Evolutionary conservation across 1,284 basidiomycete species (phyloP).

Genomic region (Heterobasidion annosum): DNA sequence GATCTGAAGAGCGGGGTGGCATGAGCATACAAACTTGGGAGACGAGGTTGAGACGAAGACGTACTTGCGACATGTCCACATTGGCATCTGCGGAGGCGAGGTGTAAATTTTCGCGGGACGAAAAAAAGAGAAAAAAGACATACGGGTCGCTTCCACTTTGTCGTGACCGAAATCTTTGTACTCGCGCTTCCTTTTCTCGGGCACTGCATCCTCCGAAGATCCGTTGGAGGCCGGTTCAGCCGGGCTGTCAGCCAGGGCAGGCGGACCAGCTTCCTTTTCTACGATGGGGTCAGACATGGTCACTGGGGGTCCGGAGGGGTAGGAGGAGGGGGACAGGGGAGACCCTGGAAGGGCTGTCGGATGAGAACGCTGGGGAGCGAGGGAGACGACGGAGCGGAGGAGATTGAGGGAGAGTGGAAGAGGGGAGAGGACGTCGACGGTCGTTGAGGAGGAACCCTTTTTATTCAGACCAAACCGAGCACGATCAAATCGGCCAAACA

Average conservation of each 20-base stretch:
- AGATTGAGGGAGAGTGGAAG: neutral
- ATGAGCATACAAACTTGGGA: neutral
- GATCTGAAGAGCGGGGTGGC: constrained; percentile 37
- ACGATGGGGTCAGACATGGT: constrained; percentile 10
- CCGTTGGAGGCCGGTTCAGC: constrained; percentile 4
- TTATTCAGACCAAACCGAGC: neutral
- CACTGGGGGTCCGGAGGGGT: neutral
- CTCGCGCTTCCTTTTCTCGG: constrained; percentile 74
- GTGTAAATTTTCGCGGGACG: constrained; percentile 8
- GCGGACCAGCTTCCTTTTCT: constrained; percentile 14
- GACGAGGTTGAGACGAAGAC: constrained; percentile 13
- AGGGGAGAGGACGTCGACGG: neutral
- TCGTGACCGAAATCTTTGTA: constrained; percentile 91
- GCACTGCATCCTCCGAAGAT: constrained; percentile 8
- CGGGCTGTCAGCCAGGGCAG: constrained; percentile 5
- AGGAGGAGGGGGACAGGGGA: constrained; percentile 6
- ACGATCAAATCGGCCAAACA: constrained; percentile 1
- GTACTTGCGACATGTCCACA: constrained; percentile 78
- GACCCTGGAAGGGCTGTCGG: constrained; percentile 6
- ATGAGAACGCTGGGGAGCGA: neutral
- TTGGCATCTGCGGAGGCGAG: constrained; percentile 51
- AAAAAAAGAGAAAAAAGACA: constrained; percentile 22
- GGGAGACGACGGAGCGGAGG: neutral
- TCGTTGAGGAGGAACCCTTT: neutral
- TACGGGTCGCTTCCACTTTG: constrained; percentile 60